Conservation (phyloP, 139 green algal genomes). For the Ulvella scutata region DNA sequence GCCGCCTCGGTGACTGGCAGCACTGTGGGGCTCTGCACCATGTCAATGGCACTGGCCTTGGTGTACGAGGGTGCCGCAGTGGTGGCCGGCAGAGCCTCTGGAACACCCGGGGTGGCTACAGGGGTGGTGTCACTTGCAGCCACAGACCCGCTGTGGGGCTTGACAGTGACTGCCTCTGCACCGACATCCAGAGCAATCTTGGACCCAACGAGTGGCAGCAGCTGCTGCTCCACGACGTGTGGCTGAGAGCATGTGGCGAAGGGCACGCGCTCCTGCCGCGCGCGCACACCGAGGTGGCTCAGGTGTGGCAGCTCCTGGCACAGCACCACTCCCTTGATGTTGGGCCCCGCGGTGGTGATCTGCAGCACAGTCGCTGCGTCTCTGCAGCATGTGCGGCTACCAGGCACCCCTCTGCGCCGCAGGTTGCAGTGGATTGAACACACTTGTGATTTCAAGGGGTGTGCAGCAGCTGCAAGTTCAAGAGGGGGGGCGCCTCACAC, state of each 20-base stretch:
- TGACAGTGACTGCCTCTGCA: constrained; percentile 15
- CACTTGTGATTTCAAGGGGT: too few species aligned
- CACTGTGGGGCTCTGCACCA: constrained; percentile 11
- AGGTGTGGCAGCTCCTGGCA: constrained; percentile 86
- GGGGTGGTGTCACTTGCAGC: background rate
- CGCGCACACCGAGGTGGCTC: constrained; percentile 79
- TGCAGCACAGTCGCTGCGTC: too few species aligned
- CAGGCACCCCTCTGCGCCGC: too few species aligned
- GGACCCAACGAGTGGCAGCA: constrained; percentile 35
- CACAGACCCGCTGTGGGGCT: background rate
- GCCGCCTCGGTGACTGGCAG: constrained; percentile 38
- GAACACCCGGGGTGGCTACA: too few species aligned
- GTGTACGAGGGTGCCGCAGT: background rate
- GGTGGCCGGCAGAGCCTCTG: too few species aligned
- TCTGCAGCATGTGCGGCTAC: too few species aligned
- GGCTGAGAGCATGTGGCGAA: constrained; percentile 67
- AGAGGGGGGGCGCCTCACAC: too few species aligned
- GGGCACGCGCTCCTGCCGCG: constrained; percentile 73
- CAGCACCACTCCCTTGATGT: constrained; percentile 68
- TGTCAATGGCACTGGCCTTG: background rate
- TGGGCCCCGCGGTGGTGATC: constrained; percentile 24
- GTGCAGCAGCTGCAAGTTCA: too few species aligned
- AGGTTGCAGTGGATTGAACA: too few species aligned
- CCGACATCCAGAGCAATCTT: constrained; percentile 22
- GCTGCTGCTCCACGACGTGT: constrained; percentile 16